Evolutionary conservation across 805 yeast species (phyloP).

Genomic region (Sugiyamaella valdiviana): DNA sequence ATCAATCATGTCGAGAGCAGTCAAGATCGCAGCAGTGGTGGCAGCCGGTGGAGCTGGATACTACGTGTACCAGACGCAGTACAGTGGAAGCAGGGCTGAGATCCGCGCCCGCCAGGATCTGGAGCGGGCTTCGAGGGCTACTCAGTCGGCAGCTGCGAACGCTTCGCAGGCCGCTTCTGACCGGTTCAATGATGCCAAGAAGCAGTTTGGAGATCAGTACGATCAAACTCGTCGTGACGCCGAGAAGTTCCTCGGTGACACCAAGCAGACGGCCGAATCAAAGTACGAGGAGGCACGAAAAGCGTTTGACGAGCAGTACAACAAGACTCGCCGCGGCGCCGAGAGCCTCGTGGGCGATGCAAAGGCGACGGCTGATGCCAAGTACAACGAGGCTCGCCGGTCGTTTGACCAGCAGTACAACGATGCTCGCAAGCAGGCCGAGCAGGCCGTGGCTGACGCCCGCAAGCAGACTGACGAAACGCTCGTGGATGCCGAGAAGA

Average conservation of each 20-base stretch:
- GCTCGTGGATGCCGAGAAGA: slow-evolving; percentile 1
- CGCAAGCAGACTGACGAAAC: slow-evolving; percentile 6
- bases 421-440: slow-evolving; percentile 1
- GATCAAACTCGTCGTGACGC: slow-evolving; percentile 1
- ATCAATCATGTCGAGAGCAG: slow-evolving; percentile 4
- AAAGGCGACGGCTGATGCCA: slow-evolving; percentile 3
- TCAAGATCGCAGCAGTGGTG: slow-evolving; percentile 15
- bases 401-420: too few relatives aligned
- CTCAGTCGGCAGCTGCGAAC: neutral
- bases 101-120: slow-evolving; percentile 19
- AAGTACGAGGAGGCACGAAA: slow-evolving; percentile 8
- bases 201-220: neutral
- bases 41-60: slow-evolving; percentile 20
- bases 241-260: slow-evolving; percentile 6
- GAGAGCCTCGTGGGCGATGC: slow-evolving; percentile 7
- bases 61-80: slow-evolving; percentile 19
- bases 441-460: slow-evolving; percentile 7
- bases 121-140: slow-evolving; percentile 13
- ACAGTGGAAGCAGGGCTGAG: slow-evolving; percentile 16
- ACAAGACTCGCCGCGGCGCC: slow-evolving; percentile 3
- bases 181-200: slow-evolving; percentile 6
- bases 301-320: neutral
- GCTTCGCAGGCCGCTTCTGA: neutral
- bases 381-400: slow-evolving; percentile 8
- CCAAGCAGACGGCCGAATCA: slow-evolving; percentile 6